These are phyloP conservation scores for Pouteria campechiana DNA, from an alignment of 179 eudicot genomes.

Conservation along the genomic window DNA sequence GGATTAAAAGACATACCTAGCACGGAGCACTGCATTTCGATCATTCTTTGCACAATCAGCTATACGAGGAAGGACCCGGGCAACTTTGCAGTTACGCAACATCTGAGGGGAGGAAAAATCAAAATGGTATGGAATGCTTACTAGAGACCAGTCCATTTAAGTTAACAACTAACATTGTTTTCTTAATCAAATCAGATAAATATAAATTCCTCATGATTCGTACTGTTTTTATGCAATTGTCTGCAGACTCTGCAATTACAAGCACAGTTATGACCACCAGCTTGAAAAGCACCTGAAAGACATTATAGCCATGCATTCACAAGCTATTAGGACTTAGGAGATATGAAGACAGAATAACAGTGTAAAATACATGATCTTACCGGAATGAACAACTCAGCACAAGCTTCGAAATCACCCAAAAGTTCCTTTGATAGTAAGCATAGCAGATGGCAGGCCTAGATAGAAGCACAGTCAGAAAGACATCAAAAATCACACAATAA, in stretches of 20 bases:
- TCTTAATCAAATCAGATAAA: not conserved
- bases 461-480: slow-evolving; percentile 3
- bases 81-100: slow-evolving; percentile 98
- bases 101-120: slow-evolving; percentile 58
- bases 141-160: too few relatives aligned
- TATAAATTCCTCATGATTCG: too few relatives aligned
- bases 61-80: slow-evolving; percentile 81
- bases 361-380: slow-evolving; percentile 23
- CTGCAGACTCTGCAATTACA: slow-evolving; percentile 97
- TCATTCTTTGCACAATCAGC: slow-evolving; percentile 95
- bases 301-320: too few relatives aligned
- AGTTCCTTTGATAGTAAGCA: slow-evolving; percentile 87
- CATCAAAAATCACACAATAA: not conserved
- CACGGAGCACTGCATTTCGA: slow-evolving; percentile 79
- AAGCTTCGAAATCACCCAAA: slow-evolving; percentile 92
- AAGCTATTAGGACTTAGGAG: slow-evolving; percentile 20
- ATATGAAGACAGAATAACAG: slow-evolving; percentile 1
- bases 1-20: slow-evolving; percentile 44
- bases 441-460: slow-evolving; percentile 88
- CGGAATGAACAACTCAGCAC: slow-evolving; percentile 92
- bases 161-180: too few relatives aligned
- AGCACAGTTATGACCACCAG: slow-evolving; percentile 99
- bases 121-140: too few relatives aligned
- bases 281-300: slow-evolving; percentile 79
- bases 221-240: slow-evolving; percentile 99